Base-by-base conservation (phyloP, 1,139 yeast species). In the Scheffersomyces cryptocercus region DNA sequence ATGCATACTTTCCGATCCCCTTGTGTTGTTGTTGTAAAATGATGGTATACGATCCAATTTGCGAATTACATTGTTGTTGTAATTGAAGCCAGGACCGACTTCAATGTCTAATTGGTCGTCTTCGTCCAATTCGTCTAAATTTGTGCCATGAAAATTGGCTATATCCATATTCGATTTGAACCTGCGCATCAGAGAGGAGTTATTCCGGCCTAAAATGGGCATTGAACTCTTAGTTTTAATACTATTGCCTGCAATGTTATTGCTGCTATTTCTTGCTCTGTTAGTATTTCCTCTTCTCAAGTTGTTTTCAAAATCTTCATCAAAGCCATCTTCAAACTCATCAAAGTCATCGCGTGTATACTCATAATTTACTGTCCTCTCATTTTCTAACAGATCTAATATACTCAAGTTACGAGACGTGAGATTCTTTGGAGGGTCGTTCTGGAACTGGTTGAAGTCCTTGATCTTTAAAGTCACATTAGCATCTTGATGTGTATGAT, bases 21-120 rank as follows among this genome's bases (percentile, higher is more conserved):
- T 38, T 7, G 38, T 33, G 24, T 41, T 45, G 34, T 49, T 53
- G 35, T 56, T 58, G 49, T 71, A 70, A 49, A 73, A 73, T 1
- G 77, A 72, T 0, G 78, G 78, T 36, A 73, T 73, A 30, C 79
- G 54, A 46, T 72, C 75, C 35, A 73, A 55, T 48, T 70, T 72
- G 36, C 65, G 53, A 36, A 70, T 69, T 14, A 73, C 62, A 39
- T 61, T 61, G 48, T 67, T 66, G 42, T 65, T 64, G 48, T 61
- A 58, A 43, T 68, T 68, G 53, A 66, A 67, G 11, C 57, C 56
- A 0, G 67, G 67, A 10, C 39, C 44, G 20, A 29, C 29, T 10
- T 39, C 41, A 10, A 10, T 14, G 20, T 31, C 14, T 8, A 31
- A 5, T 20, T 10, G 20, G 12, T 34, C 32, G 36, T 57, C 61